Evolutionary conservation across 2,329 filamentous ascomycete species (phyloP).

Genomic region (Bipolaris cookei): DNA sequence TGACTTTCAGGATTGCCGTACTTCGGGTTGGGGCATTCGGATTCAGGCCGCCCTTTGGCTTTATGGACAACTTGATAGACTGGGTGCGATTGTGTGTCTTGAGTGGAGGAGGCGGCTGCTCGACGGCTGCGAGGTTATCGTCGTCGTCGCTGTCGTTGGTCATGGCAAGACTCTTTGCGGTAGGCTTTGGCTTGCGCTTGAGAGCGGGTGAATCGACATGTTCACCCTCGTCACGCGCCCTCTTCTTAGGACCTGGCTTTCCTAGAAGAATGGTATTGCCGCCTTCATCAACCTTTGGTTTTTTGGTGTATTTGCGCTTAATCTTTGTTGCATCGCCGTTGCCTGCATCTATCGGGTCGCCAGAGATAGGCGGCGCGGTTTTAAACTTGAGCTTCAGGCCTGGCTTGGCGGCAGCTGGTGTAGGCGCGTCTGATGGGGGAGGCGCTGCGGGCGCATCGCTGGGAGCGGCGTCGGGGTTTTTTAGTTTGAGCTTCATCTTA

Average conservation of each 20-base stretch:
- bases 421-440: constrained; percentile 21
- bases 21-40: constrained; percentile 23
- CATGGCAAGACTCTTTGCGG: constrained; percentile 40
- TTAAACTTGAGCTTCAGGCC: constrained; percentile 46
- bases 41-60: constrained; percentile 33
- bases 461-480: constrained; percentile 28
- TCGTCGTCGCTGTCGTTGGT: constrained; percentile 37
- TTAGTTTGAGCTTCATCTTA: constrained; percentile 46
- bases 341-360: constrained; percentile 34
- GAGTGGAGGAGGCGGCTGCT: constrained; percentile 18
- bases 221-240: constrained; percentile 46
- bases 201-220: constrained; percentile 33
- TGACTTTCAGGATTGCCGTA: constrained; percentile 44
- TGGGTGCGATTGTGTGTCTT: constrained; percentile 26
- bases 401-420: constrained; percentile 22
- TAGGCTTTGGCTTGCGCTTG: constrained; percentile 48
- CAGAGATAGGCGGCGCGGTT: constrained; percentile 23
- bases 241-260: constrained; percentile 44
- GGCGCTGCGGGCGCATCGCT: constrained; percentile 29
- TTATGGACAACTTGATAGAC: constrained; percentile 44
- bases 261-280: constrained; percentile 31
- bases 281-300: constrained; percentile 44
- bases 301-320: constrained; percentile 54
- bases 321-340: constrained; percentile 47
- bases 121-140: constrained; percentile 24